Percentiles rank a stretch among this genome's conserved stretches.
phyloP scores from a whole-genome alignment of 495 filamentous ascomycete species.

The Penicillium riverlandense region DNA sequence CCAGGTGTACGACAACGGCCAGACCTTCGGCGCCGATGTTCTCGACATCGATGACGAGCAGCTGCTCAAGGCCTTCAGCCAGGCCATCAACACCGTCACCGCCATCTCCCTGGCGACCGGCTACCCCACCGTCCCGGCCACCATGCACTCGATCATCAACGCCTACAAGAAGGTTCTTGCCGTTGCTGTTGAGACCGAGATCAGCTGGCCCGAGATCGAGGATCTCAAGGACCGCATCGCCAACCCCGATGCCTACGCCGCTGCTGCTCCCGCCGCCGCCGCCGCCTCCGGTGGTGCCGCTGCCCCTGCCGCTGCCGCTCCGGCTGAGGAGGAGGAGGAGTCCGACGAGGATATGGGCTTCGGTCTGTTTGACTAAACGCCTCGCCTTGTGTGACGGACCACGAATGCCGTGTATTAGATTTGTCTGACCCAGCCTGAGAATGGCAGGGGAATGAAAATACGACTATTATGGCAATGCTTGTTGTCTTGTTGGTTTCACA shows the following conservation, averaged over 20 bases:
- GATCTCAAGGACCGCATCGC: constrained; percentile 98
- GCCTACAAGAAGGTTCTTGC: constrained; percentile 93
- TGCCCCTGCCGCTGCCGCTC: constrained; percentile 44
- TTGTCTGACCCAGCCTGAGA: constrained; percentile 22
- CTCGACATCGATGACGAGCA: constrained; percentile 91
- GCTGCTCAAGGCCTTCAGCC: constrained; percentile 75
- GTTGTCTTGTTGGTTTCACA: not conserved
- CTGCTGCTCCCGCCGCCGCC: constrained; percentile 64
- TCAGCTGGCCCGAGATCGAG: constrained; percentile 92
- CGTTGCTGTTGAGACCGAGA: constrained; percentile 84
- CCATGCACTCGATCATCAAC: constrained; percentile 94
- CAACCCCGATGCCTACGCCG: constrained; percentile 92
- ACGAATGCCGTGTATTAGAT: constrained; percentile 39
- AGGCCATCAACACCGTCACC: constrained; percentile 81
- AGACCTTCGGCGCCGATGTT: constrained; percentile 75
- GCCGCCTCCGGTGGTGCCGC: constrained; percentile 41
- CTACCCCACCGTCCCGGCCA: constrained; percentile 94
- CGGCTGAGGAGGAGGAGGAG: constrained; percentile 45
- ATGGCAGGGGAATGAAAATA: constrained; percentile 27
- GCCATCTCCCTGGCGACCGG: constrained; percentile 81
- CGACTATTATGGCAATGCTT: constrained; percentile 24
- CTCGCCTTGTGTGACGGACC: constrained; percentile 15
- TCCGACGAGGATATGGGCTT: constrained; percentile 49
- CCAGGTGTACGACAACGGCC: constrained; percentile 95
- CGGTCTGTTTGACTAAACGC: constrained; percentile 52